A percentile compares a stretch with the other conserved stretches of the same genome.
phyloP scores from a whole-genome alignment of 108 stramenopile species.

The Fistulifera pelliculosa region DNA sequence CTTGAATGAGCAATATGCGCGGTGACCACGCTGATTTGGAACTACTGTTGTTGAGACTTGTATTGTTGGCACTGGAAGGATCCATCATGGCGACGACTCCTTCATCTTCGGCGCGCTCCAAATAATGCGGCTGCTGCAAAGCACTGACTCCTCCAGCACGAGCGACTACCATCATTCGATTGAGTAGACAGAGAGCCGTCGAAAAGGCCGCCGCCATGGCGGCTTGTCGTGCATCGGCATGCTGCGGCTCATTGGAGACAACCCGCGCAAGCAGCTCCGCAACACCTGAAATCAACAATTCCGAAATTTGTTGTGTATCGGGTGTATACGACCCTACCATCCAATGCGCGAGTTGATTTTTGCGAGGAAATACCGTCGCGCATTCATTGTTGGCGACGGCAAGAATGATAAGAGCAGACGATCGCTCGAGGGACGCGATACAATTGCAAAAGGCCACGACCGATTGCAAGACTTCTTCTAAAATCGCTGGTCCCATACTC shows the following conservation, averaged over 20 bases:
- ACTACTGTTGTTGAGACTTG: constrained; percentile 12
- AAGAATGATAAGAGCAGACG: constrained; percentile 57
- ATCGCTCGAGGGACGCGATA: constrained; percentile 45
- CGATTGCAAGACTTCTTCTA: constrained; percentile 59
- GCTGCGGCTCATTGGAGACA: constrained; percentile 15
- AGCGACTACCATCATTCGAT: constrained; percentile 72
- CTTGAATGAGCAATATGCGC: constrained; percentile 69
- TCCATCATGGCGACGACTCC: constrained; percentile 61
- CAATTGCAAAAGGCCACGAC: constrained; percentile 45
- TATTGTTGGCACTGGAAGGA: constrained; percentile 12
- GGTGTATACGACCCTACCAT: constrained; percentile 32
- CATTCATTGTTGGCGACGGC: constrained; percentile 57
- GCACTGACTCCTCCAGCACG: constrained; percentile 49
- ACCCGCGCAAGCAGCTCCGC: constrained; percentile 53
- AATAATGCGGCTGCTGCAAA: not conserved
- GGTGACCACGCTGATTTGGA: constrained; percentile 45
- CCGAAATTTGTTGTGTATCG: constrained; percentile 40
- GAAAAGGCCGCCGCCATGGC: constrained; percentile 72
- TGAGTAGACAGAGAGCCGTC: constrained; percentile 55
- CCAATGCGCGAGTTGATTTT: constrained; percentile 21
- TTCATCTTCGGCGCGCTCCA: constrained; percentile 41
- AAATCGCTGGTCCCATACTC: constrained; percentile 57
- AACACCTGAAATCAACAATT: constrained; percentile 52
- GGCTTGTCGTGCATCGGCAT: constrained; percentile 19
- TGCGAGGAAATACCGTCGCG: constrained; percentile 63